Percentiles rank a stretch among this genome's conserved stretches.
phyloP scores from a whole-genome alignment of 768 basidiomycete genomes.

The Tulasnella sp. region DNA sequence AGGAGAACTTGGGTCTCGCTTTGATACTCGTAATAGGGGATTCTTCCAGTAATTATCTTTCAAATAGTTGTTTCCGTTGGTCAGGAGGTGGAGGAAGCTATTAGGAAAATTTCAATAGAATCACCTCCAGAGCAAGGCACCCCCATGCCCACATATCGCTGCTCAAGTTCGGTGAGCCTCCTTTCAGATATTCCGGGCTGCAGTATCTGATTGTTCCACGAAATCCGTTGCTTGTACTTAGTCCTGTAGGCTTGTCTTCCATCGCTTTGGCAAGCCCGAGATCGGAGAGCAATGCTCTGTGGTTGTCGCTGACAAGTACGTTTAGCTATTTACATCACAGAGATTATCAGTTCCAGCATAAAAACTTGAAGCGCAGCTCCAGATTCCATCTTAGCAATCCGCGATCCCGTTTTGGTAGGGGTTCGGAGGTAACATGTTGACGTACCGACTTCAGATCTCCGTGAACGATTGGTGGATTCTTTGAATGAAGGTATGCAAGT shows the following conservation, averaged over 20 bases:
- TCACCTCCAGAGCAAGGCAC: constrained; percentile 3
- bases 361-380: no score
- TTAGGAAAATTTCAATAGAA: not conserved
- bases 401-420: no score
- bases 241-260: not conserved
- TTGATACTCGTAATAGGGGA: not conserved
- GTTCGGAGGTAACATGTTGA: not conserved
- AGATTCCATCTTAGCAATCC: no score
- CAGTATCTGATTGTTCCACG: not conserved
- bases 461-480: not conserved
- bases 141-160: constrained; percentile 17
- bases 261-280: constrained; percentile 6
- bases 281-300: not conserved
- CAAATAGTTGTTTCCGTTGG: no score
- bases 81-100: not conserved
- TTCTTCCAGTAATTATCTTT: not conserved
- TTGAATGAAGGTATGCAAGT: not conserved
- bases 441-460: not conserved
- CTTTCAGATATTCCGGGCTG: not conserved
- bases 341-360: no score
- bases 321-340: not conserved
- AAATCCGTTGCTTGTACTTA: not conserved
- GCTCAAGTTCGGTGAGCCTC: not conserved
- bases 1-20: not conserved
- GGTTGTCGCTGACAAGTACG: not conserved